These are phyloP conservation scores for Lactarius psammicola DNA, from an alignment of 768 basidiomycete genomes.

Conservation along the genomic window DNA sequence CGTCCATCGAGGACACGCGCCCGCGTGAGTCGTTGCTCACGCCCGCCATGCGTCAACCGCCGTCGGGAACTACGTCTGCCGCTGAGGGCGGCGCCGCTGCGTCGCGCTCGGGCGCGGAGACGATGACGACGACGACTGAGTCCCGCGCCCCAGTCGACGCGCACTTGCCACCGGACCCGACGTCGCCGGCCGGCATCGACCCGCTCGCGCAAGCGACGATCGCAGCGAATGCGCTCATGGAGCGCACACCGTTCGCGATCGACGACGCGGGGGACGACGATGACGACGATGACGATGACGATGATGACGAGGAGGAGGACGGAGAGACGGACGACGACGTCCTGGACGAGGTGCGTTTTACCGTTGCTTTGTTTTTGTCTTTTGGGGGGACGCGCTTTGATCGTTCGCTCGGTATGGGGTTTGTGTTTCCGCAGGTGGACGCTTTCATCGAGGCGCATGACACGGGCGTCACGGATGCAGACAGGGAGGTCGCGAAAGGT, in stretches of 20 bases:
- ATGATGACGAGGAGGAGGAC: slow-evolving; percentile 49
- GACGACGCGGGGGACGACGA: slow-evolving; percentile 90
- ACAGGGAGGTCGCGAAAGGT: slow-evolving; percentile 78
- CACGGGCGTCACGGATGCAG: slow-evolving; percentile 75
- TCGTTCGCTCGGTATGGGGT: background rate
- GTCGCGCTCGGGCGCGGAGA: too few species aligned
- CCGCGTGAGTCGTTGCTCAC: slow-evolving; percentile 84
- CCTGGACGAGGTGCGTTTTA: slow-evolving; percentile 76
- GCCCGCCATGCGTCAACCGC: slow-evolving; percentile 58
- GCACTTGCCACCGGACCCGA: slow-evolving; percentile 28
- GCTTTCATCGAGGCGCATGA: slow-evolving; percentile 95
- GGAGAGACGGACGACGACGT: slow-evolving; percentile 70
- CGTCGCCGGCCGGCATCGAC: slow-evolving; percentile 40
- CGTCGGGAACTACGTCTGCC: slow-evolving; percentile 35
- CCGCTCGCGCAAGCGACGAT: slow-evolving; percentile 73
- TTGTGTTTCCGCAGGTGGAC: slow-evolving; percentile 56
- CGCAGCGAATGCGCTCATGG: slow-evolving; percentile 68
- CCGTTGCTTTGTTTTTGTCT: background rate
- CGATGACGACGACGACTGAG: slow-evolving; percentile 31
- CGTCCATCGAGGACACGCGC: slow-evolving; percentile 81
- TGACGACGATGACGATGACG: slow-evolving; percentile 55
- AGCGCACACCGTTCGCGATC: slow-evolving; percentile 94
- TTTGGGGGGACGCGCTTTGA: background rate
- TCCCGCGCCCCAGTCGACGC: slow-evolving; percentile 33
- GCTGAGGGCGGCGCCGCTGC: slow-evolving; percentile 26